Percentiles rank a stretch among this genome's conserved stretches.
Conservation (phyloP, 345 rosid genomes). For the Linum tenue region DNA sequence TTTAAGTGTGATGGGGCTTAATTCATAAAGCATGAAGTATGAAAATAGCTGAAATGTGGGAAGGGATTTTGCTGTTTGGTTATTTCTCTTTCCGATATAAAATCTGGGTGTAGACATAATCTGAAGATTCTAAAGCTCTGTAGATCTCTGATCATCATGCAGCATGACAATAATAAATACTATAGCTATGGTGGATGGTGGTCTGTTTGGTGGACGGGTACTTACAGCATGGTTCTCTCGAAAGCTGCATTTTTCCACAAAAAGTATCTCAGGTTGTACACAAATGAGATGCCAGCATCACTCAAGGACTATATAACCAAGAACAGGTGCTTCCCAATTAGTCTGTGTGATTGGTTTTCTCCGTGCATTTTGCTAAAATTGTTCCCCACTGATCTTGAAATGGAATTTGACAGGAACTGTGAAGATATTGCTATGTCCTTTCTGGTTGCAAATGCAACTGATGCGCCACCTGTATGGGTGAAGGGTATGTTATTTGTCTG, state of each 20-base stretch:
- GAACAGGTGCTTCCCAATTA: conserved; percentile 50
- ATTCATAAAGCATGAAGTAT: neutral
- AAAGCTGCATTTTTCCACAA: conserved; percentile 97
- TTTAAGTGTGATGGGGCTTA: too few species aligned
- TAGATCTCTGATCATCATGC: conserved; percentile 20
- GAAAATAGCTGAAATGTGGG: neutral
- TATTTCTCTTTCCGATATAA: neutral
- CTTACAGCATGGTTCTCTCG: conserved; percentile 89
- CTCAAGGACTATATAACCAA: conserved; percentile 51
- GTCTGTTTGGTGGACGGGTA: conserved; percentile 99
- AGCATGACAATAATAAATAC: conserved; percentile 41
- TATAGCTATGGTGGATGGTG: conserved; percentile 90
- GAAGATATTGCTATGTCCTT: conserved; percentile 99
- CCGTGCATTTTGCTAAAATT: conserved; percentile 11
- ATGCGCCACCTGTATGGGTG: conserved; percentile 88
- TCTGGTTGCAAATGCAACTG: conserved; percentile 87
- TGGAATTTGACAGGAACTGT: conserved; percentile 59
- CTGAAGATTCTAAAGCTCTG: neutral
- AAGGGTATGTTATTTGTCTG: conserved; percentile 45
- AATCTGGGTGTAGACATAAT: neutral
- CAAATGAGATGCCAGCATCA: conserved; percentile 77
- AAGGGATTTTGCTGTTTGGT: too few species aligned
- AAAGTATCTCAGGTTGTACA: conserved; percentile 71
- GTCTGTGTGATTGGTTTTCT: neutral
- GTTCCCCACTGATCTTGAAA: conserved; percentile 14